Base-by-base conservation (phyloP, 768 basidiomycete species). In the Mycena crocata region DNA sequence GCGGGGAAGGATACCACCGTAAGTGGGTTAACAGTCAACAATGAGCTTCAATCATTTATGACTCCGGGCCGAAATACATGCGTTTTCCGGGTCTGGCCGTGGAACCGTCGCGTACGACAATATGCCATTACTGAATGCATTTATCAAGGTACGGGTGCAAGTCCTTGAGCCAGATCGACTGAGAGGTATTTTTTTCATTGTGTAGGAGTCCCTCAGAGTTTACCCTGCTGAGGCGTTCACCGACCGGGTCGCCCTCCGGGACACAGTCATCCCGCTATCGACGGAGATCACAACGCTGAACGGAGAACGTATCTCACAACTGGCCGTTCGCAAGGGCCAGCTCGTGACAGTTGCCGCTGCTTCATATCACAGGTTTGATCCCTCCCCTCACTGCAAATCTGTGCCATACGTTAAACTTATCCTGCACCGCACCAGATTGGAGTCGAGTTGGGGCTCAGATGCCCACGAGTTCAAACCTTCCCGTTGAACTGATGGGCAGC, bases 1-100 rank as follows among this genome's bases (percentile, higher is more conserved):
- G 63, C 67, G 15, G 67, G 62, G 13, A 48, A 64, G n/a, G 62
- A 69, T 24, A 64, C 67, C 2, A 64, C 57, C 7, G 67, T 56
- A 28, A 14, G 3, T 42, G n/a, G 24, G 23, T 46, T n/a, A n/a
- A 3, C 12, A 2, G 30, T 35, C 4, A 21, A 7, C 17, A 8
- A 13, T 61, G n/a, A 26, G n/a, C 12, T 10, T 23, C 21, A n/a
- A 23, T 31, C 10, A 37, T 24, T 17, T 9, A 24, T 14, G 23
- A 17, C 35, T 65, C 5, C 57, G 68, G 14, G 52, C 28, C 28
- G 68, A 69, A 23, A 64, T 68, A 15, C 50, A 30, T 19, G 28
- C 51, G 6, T 42, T 8, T 35, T 19, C 19, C 5, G 28, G 44
- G 4, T 17, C 23, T 19, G 14, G 19, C 19, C 26, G 1, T 28